phyloP scores from a whole-genome alignment of 2,329 filamentous ascomycete genomes.

The Tetracladium maxilliforme region DNA sequence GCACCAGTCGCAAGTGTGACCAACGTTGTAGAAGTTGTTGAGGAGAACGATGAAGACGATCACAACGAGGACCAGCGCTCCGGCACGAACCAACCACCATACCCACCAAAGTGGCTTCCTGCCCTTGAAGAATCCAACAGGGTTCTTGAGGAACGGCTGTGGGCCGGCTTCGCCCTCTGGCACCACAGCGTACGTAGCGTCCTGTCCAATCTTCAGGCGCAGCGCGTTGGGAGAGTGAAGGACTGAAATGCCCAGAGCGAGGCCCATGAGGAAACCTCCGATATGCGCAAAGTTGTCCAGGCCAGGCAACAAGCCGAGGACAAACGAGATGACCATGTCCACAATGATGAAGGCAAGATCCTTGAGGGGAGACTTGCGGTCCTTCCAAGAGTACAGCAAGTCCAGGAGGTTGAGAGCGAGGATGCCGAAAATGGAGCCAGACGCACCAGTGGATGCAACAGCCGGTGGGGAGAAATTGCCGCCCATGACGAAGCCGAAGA shows the following conservation, averaged over 20 bases:
- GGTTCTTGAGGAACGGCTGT: slow-evolving; percentile 38
- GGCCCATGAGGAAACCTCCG: slow-evolving; percentile 84
- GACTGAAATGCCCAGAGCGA: slow-evolving; percentile 74
- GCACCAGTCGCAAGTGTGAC: slow-evolving; percentile 75
- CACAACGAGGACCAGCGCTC: slow-evolving; percentile 63
- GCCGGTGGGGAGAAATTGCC: slow-evolving; percentile 81
- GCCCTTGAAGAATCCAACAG: slow-evolving; percentile 75
- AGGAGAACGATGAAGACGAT: slow-evolving; percentile 77
- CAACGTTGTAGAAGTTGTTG: slow-evolving; percentile 79
- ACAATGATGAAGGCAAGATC: slow-evolving; percentile 80
- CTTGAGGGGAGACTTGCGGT: slow-evolving; percentile 60
- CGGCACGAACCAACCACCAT: slow-evolving; percentile 84
- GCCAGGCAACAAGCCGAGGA: slow-evolving; percentile 79
- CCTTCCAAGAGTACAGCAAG: slow-evolving; percentile 81
- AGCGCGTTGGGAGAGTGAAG: slow-evolving; percentile 77
- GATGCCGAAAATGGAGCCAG: slow-evolving; percentile 81
- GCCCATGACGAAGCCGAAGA: slow-evolving; percentile 90
- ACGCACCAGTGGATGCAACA: slow-evolving; percentile 76
- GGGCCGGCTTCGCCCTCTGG: slow-evolving; percentile 8
- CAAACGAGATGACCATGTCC: slow-evolving; percentile 80
- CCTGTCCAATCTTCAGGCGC: slow-evolving; percentile 56
- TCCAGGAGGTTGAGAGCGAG: slow-evolving; percentile 81
- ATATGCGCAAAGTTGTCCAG: slow-evolving; percentile 97
- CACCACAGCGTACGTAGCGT: slow-evolving; percentile 59
- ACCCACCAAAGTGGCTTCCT: slow-evolving; percentile 92